These are phyloP conservation scores for Diaporthe capsici DNA, from an alignment of 2,329 filamentous ascomycete genomes.

Conservation along the genomic window DNA sequence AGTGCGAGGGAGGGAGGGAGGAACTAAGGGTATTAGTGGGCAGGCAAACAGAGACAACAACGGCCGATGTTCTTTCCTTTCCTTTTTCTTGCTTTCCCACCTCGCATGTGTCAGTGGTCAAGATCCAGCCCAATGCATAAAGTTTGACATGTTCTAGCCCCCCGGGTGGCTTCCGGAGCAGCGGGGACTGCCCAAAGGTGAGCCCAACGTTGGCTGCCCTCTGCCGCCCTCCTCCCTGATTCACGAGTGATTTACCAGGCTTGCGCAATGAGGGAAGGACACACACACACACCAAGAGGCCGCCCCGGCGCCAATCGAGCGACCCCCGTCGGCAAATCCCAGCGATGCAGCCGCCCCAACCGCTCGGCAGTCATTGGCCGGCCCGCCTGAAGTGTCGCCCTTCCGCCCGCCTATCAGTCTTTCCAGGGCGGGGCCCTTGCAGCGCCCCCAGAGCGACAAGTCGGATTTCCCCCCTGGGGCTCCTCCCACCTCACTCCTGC, in stretches of 20 bases:
- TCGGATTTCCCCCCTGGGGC: constrained; percentile 7
- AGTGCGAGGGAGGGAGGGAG: neutral
- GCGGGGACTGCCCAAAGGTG: neutral
- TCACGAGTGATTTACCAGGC: neutral
- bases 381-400: neutral
- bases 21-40: neutral
- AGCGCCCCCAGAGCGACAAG: neutral
- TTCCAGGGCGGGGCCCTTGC: neutral
- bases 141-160: constrained; percentile 15
- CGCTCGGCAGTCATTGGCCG: constrained; percentile 20
- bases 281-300: constrained; percentile 5
- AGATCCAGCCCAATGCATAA: constrained; percentile 11
- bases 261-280: neutral
- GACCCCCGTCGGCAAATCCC: neutral
- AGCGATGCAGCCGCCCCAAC: constrained; percentile 10
- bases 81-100: neutral
- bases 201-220: neutral
- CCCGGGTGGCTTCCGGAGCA: constrained; percentile 1
- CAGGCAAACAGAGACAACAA: neutral
- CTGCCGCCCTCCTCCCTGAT: neutral
- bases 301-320: constrained; percentile 36
- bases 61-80: neutral
- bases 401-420: constrained; percentile 1
- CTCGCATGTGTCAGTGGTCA: constrained; percentile 24
- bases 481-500: constrained; percentile 37